Conservation (phyloP, 352 stramenopile genomes). For the Phytophthora sansomeana region DNA sequence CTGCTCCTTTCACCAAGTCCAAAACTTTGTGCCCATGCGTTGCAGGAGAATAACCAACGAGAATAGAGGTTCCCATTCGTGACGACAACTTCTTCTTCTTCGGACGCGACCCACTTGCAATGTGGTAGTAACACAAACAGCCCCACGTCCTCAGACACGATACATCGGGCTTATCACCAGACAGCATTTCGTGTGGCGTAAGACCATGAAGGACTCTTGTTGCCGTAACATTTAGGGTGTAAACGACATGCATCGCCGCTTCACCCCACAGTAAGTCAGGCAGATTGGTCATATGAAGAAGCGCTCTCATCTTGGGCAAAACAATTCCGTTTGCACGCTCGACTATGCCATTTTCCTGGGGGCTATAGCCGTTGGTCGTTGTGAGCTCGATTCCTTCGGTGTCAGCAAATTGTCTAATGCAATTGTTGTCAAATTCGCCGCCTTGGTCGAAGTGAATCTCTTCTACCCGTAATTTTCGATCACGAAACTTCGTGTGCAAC, state of each 20-base stretch:
- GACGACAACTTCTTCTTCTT: neutral
- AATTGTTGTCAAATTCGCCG: neutral
- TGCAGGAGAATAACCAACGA: neutral
- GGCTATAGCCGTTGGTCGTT: neutral
- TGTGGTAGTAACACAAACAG: neutral
- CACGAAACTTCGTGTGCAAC: neutral
- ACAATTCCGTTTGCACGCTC: constrained; percentile 15
- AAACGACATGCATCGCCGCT: neutral
- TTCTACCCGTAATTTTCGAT: neutral
- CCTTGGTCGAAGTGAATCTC: neutral
- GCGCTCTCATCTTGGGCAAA: neutral
- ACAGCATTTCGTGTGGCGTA: neutral
- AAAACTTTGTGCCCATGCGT: neutral
- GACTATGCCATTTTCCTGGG: constrained; percentile 12
- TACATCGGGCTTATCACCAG: neutral
- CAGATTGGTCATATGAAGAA: constrained; percentile 10
- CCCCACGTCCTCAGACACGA: neutral
- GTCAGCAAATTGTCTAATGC: neutral
- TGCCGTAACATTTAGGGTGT: neutral
- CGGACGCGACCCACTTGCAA: neutral
- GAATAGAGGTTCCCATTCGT: neutral
- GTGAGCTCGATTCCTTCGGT: neutral
- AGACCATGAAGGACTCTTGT: neutral
- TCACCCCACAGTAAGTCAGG: constrained; percentile 13
- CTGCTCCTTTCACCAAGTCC: neutral